These are phyloP conservation scores for Dacryopinax spathularia DNA, from an alignment of 768 basidiomycete species.

Conservation along the genomic window DNA sequence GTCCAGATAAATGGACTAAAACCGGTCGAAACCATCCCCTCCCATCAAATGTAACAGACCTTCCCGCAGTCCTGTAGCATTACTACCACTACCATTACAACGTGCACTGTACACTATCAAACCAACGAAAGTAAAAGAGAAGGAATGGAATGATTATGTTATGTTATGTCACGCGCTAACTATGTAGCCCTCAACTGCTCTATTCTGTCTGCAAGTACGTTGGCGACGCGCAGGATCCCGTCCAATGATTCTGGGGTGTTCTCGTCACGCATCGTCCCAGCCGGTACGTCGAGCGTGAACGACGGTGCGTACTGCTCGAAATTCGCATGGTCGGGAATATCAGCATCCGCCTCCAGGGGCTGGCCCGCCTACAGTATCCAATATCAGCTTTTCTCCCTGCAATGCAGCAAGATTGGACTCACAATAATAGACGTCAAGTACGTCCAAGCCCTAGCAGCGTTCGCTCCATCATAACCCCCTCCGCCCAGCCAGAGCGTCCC, in stretches of 20 bases:
- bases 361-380: conserved; percentile 37
- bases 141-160: too few species aligned
- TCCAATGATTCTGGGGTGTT: conserved; percentile 44
- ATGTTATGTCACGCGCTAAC: too few species aligned
- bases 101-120: background rate
- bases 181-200: background rate
- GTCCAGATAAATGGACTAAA: conserved; percentile 10
- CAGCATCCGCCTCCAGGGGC: conserved; percentile 41
- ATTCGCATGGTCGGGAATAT: conserved; percentile 61
- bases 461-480: conserved; percentile 72
- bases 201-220: background rate
- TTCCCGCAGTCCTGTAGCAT: background rate
- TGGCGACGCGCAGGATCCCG: conserved; percentile 6
- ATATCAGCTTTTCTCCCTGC: background rate
- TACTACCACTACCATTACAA: background rate
- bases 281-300: conserved; percentile 62
- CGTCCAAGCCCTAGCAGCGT: conserved; percentile 78
- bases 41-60: background rate
- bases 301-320: conserved; percentile 68
- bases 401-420: conserved; percentile 19
- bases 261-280: conserved; percentile 58
- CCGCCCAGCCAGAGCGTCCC: conserved; percentile 64
- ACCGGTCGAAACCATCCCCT: background rate
- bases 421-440: conserved; percentile 66
- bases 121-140: too few species aligned